Conservation (phyloP, 2,329 filamentous ascomycete genomes). For the Teratosphaeria viscida region DNA sequence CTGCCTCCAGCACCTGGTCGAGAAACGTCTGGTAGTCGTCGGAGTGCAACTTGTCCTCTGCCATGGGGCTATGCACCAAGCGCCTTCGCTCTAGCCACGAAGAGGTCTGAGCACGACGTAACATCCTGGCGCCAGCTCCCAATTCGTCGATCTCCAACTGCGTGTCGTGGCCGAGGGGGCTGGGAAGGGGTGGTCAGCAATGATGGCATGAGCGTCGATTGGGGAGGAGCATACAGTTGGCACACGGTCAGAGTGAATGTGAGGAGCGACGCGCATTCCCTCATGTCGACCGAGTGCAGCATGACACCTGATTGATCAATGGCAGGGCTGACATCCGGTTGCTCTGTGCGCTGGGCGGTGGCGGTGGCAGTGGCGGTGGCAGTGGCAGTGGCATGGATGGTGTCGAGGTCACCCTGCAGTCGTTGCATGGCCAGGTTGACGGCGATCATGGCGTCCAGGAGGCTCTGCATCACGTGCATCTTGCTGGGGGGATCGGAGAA, state of each 20-base stretch:
- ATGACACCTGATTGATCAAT: slow-evolving; percentile 4
- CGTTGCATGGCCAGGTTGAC: slow-evolving; percentile 7
- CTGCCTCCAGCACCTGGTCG: slow-evolving; percentile 4
- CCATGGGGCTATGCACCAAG: background rate
- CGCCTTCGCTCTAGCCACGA: slow-evolving; percentile 1
- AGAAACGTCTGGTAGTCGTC: slow-evolving; percentile 7
- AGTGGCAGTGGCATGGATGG: background rate
- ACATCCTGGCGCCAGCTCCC: slow-evolving; percentile 3
- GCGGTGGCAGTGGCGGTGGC: background rate
- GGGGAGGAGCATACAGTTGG: slow-evolving; percentile 3
- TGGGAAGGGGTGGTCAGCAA: background rate
- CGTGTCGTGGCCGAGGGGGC: background rate
- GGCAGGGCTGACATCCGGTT: background rate
- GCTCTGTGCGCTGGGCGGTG: background rate
- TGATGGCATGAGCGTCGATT: no score
- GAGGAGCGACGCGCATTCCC: slow-evolving; percentile 8
- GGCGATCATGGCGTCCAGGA: slow-evolving; percentile 7
- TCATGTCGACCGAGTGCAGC: slow-evolving; percentile 7
- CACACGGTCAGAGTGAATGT: slow-evolving; percentile 9
- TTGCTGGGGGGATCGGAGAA: slow-evolving; percentile 5
- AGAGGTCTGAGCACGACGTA: slow-evolving; percentile 8
- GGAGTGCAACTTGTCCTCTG: slow-evolving; percentile 4
- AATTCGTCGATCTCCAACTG: slow-evolving; percentile 6
- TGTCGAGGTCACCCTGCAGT: slow-evolving; percentile 4
- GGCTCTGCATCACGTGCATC: slow-evolving; percentile 4